These are phyloP conservation scores for Aschersonia sp. DNA, from an alignment of 2,329 filamentous ascomycete genomes.

Conservation along the genomic window DNA sequence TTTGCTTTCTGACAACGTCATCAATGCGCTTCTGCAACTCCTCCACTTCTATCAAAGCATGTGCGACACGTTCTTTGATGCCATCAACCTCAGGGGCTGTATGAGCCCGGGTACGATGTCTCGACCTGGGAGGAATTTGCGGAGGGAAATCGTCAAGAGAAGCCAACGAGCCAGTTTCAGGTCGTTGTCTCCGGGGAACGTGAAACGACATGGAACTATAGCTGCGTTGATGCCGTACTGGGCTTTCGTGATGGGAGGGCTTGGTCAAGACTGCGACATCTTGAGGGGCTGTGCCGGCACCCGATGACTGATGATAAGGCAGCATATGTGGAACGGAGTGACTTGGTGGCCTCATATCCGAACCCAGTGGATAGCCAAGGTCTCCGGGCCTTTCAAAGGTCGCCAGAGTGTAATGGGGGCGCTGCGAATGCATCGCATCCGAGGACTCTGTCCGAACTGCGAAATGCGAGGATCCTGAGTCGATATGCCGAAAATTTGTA, in stretches of 20 bases:
- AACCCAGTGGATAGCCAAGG: too few relatives aligned
- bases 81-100: conserved; percentile 32
- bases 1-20: conserved; percentile 44
- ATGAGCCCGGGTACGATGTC: conserved; percentile 23
- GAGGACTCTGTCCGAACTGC: conserved; percentile 14
- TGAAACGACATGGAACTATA: conserved; percentile 42
- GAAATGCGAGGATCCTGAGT: conserved; percentile 29
- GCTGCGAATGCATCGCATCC: not conserved
- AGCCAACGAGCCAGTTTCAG: conserved; percentile 9
- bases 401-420: not conserved
- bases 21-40: conserved; percentile 44
- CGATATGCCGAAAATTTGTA: conserved; percentile 44
- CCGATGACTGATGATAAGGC: too few relatives aligned
- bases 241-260: conserved; percentile 3
- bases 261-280: too few relatives aligned
- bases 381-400: too few relatives aligned
- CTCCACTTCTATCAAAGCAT: conserved; percentile 44
- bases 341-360: too few relatives aligned
- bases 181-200: conserved; percentile 30
- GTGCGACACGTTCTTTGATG: conserved; percentile 40
- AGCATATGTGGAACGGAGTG: too few relatives aligned
- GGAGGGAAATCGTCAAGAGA: conserved; percentile 13
- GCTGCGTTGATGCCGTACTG: conserved; percentile 24
- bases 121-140: conserved; percentile 27
- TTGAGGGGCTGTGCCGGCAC: too few relatives aligned